Percentiles rank a stretch among this genome's conserved stretches.
phyloP scores from a whole-genome alignment of 2,329 filamentous ascomycete species.

The Ophiostoma ulmi region DNA sequence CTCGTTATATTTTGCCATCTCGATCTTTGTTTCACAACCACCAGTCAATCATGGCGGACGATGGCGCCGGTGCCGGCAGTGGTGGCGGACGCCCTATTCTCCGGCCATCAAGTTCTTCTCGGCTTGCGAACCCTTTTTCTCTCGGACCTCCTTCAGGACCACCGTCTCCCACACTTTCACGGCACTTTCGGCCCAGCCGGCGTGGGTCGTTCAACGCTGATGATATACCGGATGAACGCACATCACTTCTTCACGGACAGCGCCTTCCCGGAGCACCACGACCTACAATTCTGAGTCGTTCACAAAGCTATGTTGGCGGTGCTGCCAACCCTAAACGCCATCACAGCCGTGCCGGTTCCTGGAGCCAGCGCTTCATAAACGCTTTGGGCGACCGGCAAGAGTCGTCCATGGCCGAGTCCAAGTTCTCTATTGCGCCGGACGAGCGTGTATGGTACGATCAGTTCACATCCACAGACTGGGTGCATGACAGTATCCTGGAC shows the following conservation, averaged over 20 bases:
- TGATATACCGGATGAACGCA: slow-evolving; percentile 33
- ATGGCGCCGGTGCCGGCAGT: not conserved
- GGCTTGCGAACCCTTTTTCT: not conserved
- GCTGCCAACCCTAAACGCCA: slow-evolving; percentile 35
- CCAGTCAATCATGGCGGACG: not conserved
- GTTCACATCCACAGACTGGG: slow-evolving; percentile 96
- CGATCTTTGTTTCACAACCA: not conserved
- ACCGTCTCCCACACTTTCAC: slow-evolving; percentile 31
- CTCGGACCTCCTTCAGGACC: slow-evolving; percentile 31
- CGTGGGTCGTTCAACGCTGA: slow-evolving; percentile 28
- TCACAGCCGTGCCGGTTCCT: slow-evolving; percentile 55
- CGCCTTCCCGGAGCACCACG: slow-evolving; percentile 25
- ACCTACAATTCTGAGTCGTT: slow-evolving; percentile 30
- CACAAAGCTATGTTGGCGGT: slow-evolving; percentile 33
- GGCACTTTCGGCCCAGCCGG: slow-evolving; percentile 28
- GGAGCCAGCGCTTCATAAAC: slow-evolving; percentile 56
- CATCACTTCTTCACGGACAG: slow-evolving; percentile 30
- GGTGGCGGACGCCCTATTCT: not conserved
- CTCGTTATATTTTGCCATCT: not conserved
- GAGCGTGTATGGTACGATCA: slow-evolving; percentile 98
- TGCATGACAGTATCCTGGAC: slow-evolving; percentile 94
- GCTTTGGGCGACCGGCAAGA: slow-evolving; percentile 56
- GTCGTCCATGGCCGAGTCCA: slow-evolving; percentile 58
- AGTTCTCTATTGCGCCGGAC: slow-evolving; percentile 61
- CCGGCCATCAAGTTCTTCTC: not conserved